A percentile compares a stretch with the other conserved stretches of the same genome.
Conservation (phyloP, 495 filamentous ascomycete species). For the Podospora appendiculata region DNA sequence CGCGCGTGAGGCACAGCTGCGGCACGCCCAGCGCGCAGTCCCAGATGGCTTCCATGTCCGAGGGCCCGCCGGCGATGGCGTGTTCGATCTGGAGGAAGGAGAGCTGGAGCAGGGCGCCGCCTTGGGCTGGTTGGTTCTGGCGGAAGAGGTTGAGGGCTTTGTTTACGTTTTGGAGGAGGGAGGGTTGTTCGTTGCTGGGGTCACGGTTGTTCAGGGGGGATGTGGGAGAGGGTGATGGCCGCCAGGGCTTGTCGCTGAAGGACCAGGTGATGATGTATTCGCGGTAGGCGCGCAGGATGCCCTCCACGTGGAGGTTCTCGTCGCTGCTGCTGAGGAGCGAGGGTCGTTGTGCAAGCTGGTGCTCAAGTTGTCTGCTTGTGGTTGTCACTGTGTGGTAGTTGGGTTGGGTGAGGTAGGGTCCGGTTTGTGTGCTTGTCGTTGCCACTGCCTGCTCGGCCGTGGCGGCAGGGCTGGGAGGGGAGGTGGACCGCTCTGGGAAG, state of each 20-base stretch:
- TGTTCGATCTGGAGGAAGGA: slow-evolving; percentile 20
- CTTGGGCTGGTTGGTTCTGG: background rate
- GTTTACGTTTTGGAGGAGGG: slow-evolving; percentile 19
- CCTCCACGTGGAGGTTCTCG: slow-evolving; percentile 3
- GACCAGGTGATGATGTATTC: slow-evolving; percentile 11
- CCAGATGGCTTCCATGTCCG: slow-evolving; percentile 24
- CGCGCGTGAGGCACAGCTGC: slow-evolving; percentile 13
- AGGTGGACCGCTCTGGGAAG: too few species aligned
- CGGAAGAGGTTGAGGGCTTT: slow-evolving; percentile 13
- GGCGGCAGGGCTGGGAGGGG: too few species aligned
- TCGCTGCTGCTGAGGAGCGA: too few species aligned
- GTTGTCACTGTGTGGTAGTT: too few species aligned
- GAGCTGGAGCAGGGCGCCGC: slow-evolving; percentile 12
- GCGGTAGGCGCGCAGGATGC: slow-evolving; percentile 1
- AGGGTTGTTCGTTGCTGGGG: slow-evolving; percentile 1
- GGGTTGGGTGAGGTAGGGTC: background rate
- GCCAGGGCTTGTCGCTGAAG: slow-evolving; percentile 5
- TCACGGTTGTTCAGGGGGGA: background rate
- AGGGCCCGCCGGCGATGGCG: slow-evolving; percentile 3
- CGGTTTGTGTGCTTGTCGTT: background rate
- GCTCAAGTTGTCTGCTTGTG: too few species aligned
- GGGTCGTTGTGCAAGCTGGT: too few species aligned
- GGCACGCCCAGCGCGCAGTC: slow-evolving; percentile 26
- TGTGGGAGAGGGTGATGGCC: background rate
- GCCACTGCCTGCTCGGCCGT: background rate